Evolutionary conservation across 106 monocot species (phyloP).

Genomic region (Triglochin maritima): DNA sequence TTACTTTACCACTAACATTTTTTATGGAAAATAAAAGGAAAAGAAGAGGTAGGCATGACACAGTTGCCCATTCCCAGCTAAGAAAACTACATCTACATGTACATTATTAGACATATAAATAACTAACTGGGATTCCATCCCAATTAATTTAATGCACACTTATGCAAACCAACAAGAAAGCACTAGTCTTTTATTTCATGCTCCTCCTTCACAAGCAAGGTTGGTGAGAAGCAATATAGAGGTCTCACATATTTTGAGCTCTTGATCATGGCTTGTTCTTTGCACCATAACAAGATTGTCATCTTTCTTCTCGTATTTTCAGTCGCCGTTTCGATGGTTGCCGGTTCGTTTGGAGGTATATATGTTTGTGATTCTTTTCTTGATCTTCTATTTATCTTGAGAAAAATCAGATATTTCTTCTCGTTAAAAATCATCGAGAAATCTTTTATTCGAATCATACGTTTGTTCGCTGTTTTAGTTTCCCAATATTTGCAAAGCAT

Average conservation of each 20-base stretch:
- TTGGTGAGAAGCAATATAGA: background rate
- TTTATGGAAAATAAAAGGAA: constrained; percentile 4
- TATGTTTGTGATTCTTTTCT: background rate
- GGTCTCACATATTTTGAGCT: background rate
- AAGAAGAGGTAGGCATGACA: background rate
- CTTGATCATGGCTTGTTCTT: background rate
- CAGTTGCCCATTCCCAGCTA: constrained; percentile 1
- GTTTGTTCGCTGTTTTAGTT: background rate
- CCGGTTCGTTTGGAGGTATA: constrained; percentile 3
- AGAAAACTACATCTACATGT: background rate
- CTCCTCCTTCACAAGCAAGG: background rate
- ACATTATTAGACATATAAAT: background rate
- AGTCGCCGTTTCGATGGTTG: background rate
- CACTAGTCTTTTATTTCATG: background rate
- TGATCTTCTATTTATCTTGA: background rate
- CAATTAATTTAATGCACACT: background rate
- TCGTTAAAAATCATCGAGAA: background rate
- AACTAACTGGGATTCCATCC: constrained; percentile 8
- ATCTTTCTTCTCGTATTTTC: constrained; percentile 4
- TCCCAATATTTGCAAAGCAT: background rate
- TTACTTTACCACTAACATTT: background rate
- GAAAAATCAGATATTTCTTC: background rate
- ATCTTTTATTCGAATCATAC: background rate
- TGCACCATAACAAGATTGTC: background rate
- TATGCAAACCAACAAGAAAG: background rate